Evolutionary conservation across 257 asterid genomes (phyloP).

Genomic region (Prunella vulgaris): DNA sequence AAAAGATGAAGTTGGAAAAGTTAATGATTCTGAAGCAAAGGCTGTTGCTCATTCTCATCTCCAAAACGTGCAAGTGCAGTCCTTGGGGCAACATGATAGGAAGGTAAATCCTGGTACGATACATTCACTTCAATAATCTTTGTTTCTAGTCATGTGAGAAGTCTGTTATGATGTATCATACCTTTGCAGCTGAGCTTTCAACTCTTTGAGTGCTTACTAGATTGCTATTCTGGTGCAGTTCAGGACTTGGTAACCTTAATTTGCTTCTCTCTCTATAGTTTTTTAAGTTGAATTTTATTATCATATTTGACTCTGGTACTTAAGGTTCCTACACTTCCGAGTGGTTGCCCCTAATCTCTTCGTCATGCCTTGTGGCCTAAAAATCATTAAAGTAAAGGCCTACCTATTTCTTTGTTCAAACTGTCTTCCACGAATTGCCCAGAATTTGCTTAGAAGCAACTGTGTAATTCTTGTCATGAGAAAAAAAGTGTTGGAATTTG

Average conservation of each 20-base stretch:
- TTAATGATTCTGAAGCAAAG: conserved; percentile 53
- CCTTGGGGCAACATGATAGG: conserved; percentile 86
- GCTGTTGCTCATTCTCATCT: conserved; percentile 61
- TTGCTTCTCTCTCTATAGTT: conserved; percentile 1
- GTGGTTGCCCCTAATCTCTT: neutral
- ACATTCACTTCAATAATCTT: neutral
- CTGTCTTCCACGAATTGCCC: neutral
- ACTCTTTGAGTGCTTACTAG: conserved; percentile 81
- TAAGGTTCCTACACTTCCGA: neutral
- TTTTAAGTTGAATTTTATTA: neutral
- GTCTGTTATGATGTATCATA: conserved; percentile 4
- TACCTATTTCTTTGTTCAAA: neutral
- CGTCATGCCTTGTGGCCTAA: neutral
- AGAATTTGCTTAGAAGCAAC: conserved; percentile 5
- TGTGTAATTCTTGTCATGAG: conserved; percentile 1
- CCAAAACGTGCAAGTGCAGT: conserved; percentile 66
- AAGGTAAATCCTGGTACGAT: conserved; percentile 43
- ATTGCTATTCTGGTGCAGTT: conserved; percentile 51
- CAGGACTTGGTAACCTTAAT: conserved; percentile 52
- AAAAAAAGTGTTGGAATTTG: neutral
- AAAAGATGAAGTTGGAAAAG: conserved; percentile 54
- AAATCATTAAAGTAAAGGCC: neutral
- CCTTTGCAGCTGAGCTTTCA: conserved; percentile 83
- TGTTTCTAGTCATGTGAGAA: conserved; percentile 10
- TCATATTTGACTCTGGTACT: neutral